Evolutionary conservation across 768 basidiomycete species (phyloP), one percentile per base, ranked within the genome.

Genomic region (Hypsizygus marmoreus): DNA sequence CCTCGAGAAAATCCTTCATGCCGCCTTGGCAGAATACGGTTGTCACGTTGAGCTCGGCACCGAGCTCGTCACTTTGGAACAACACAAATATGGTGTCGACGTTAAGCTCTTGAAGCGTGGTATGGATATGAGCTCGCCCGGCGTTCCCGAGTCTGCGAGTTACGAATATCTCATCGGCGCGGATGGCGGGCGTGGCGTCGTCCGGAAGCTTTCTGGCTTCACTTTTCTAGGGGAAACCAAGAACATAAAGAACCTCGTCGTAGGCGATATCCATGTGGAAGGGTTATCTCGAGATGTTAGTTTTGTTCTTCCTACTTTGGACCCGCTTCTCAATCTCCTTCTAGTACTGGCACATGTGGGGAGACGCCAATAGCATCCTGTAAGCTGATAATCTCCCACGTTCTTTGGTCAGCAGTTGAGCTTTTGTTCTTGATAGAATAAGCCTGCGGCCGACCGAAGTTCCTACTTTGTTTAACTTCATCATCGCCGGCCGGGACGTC

Each of bases 341-440:
- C 9, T 43, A 77, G 75, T 57, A 66, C 44, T 76, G 73, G 74
- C 75, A 76, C 50, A 72, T 71, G 59, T 77, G 75, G 74, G 74
- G 76, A 1, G 69, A 73, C 34, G 51, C 66, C 12, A 51, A 57
- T 14, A 60, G 45, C 19, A 53, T 63, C 11, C 47, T 71, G 73
- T 72, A 50, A 20, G 67, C 60, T 3, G 36, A n/a, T 10, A 17
- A 17, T 12, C n/a, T 17, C 14, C 20, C n/a, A 6, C 10, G 13
- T 7, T 28, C 19, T 28, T n/a, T 42, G 3, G 2, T 30, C 4
- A 42, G 26, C 6, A 14, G 6, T 40, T 39, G 28, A 24, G 29
- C 25, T 41, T 28, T 33, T 4, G 4, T 33, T 30, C 11, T 45
- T 12, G 8, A 40, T 1, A 65, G 69, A 51, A 34, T 69, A 26